These are phyloP conservation scores for Alternaria postmessia DNA, from an alignment of 2,329 filamentous ascomycete genomes.

Conservation along the genomic window DNA sequence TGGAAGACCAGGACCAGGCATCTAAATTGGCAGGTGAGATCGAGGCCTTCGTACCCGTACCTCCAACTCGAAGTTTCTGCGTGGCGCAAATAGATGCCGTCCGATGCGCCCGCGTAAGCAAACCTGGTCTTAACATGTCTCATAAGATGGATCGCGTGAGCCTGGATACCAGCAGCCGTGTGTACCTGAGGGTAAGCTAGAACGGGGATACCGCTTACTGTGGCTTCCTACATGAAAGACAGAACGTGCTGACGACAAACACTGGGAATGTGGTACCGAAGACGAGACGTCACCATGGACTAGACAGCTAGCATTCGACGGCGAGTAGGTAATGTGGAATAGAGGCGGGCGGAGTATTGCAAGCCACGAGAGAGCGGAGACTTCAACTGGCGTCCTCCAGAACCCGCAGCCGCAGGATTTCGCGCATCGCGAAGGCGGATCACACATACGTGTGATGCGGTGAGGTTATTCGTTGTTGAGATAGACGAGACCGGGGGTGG, in stretches of 20 bases:
- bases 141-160: conserved; percentile 11
- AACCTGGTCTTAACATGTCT: conserved; percentile 19
- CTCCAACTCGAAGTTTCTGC: conserved; percentile 21
- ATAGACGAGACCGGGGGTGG: conserved; percentile 19
- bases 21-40: not conserved
- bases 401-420: conserved; percentile 22
- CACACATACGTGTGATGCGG: conserved; percentile 25
- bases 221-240: conserved; percentile 16
- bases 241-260: conserved; percentile 20
- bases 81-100: conserved; percentile 16
- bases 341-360: conserved; percentile 17
- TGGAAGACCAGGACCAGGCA: conserved; percentile 7
- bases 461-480: conserved; percentile 31
- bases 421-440: conserved; percentile 19
- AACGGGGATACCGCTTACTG: conserved; percentile 16
- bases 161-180: conserved; percentile 2
- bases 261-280: conserved; percentile 22
- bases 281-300: conserved; percentile 22
- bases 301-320: conserved; percentile 4
- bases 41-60: conserved; percentile 7
- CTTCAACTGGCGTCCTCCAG: conserved; percentile 19
- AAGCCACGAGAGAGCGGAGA: conserved; percentile 26
- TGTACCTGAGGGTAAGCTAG: conserved; percentile 10
- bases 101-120: conserved; percentile 21
- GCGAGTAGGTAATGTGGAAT: conserved; percentile 5